These are phyloP conservation scores for Thermomyces lanuginosus DNA, from an alignment of 2,329 filamentous ascomycete species.

Conservation along the genomic window DNA sequence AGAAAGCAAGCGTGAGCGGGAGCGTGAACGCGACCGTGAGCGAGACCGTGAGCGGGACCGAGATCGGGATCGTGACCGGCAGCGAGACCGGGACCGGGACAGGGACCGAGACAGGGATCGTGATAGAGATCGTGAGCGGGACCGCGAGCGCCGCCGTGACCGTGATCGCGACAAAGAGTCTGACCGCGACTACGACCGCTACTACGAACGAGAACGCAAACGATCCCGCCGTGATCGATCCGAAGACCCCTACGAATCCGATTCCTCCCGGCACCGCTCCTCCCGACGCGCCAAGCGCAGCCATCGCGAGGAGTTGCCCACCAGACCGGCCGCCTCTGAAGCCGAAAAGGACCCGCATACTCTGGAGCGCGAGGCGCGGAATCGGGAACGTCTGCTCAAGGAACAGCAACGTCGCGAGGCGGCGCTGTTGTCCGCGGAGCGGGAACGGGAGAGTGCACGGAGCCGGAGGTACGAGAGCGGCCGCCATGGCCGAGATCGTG, in stretches of 20 bases:
- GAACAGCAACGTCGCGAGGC: slow-evolving; percentile 50
- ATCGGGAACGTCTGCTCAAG: slow-evolving; percentile 45
- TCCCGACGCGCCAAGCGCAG: slow-evolving; percentile 21
- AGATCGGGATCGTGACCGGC: slow-evolving; percentile 18
- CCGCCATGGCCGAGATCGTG: too few relatives aligned
- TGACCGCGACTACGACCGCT: slow-evolving; percentile 17
- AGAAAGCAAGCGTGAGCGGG: slow-evolving; percentile 16
- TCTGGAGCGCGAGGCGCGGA: slow-evolving; percentile 54
- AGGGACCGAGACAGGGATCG: slow-evolving; percentile 12
- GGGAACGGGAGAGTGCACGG: slow-evolving; percentile 15
- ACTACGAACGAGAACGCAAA: slow-evolving; percentile 18
- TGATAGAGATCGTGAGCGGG: slow-evolving; percentile 28
- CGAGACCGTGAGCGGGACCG: slow-evolving; percentile 7
- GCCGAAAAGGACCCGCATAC: slow-evolving; percentile 51
- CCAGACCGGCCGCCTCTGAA: slow-evolving; percentile 8
- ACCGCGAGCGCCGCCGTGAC: slow-evolving; percentile 21
- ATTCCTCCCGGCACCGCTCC: slow-evolving; percentile 18
- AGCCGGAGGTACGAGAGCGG: slow-evolving; percentile 20
- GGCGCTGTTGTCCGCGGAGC: slow-evolving; percentile 17
- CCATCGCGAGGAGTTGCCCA: slow-evolving; percentile 6
- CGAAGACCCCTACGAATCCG: slow-evolving; percentile 16
- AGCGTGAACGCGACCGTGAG: slow-evolving; percentile 11
- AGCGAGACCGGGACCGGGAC: slow-evolving; percentile 12
- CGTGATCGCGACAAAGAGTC: slow-evolving; percentile 19
- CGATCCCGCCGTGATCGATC: slow-evolving; percentile 27